Evolutionary conservation across 192 early-diverging fungal species (phyloP).

Genomic region (Coemansia sp.): DNA sequence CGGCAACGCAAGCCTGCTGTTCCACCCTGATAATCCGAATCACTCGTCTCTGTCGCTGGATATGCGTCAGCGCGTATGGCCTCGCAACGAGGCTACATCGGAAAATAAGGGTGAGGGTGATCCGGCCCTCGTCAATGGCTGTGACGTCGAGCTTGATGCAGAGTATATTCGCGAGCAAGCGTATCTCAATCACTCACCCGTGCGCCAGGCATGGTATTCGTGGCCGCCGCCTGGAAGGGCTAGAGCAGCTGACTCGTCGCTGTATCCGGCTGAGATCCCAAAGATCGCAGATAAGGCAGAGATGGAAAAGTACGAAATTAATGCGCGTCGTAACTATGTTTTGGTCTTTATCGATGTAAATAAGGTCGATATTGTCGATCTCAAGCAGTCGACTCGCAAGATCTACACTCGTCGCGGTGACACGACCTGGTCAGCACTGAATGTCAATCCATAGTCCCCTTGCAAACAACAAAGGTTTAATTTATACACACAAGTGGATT

Average conservation of each 20-base stretch:
- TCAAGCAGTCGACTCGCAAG: conserved; percentile 30
- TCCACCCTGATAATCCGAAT: conserved; percentile 53
- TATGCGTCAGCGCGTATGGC: conserved; percentile 52
- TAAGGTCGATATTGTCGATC: conserved; percentile 50
- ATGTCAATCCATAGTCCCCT: conserved; percentile 31
- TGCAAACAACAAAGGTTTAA: background rate
- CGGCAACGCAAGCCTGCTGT: conserved; percentile 46
- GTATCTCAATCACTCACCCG: conserved; percentile 44
- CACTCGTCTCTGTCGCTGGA: conserved; percentile 50
- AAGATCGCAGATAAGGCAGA: conserved; percentile 29
- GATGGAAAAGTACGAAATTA: conserved; percentile 36
- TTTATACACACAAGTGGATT: background rate
- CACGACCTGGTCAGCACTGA: conserved; percentile 42
- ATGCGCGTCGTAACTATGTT: conserved; percentile 54
- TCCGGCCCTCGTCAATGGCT: conserved; percentile 11
- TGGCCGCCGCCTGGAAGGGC: conserved; percentile 53
- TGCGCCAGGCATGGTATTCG: conserved; percentile 55
- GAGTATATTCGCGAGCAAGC: conserved; percentile 57
- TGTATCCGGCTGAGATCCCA: conserved; percentile 41
- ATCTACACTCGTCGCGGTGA: conserved; percentile 48
- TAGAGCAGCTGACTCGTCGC: conserved; percentile 27
- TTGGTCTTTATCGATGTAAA: conserved; percentile 50
- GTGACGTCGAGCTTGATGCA: conserved; percentile 30
- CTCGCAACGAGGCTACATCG: conserved; percentile 21
- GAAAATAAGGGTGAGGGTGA: conserved; percentile 13